Evolutionary conservation across 2,329 filamentous ascomycete genomes (phyloP).

Genomic region (Talaromyces sp.): DNA sequence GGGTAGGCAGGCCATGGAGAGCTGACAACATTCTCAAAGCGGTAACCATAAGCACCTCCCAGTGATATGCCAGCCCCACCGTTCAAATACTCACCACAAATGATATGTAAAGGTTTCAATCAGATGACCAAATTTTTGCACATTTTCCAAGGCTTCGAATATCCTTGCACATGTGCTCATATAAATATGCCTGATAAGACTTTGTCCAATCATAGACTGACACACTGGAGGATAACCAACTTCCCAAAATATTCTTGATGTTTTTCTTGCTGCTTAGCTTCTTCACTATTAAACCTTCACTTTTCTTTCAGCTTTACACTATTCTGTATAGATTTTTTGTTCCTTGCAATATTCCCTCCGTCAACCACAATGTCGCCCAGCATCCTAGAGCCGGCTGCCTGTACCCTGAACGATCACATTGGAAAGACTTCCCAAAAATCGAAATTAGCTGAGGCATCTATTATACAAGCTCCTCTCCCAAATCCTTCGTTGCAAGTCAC

Average conservation of each 20-base stretch:
- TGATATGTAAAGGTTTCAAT: neutral
- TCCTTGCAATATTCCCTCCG: neutral
- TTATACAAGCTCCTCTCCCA: slow-evolving; percentile 14
- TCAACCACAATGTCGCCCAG: neutral
- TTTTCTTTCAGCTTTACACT: neutral
- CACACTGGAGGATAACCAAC: neutral
- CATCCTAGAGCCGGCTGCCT: neutral
- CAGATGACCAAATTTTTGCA: neutral
- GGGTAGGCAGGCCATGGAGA: neutral
- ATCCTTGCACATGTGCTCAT: neutral
- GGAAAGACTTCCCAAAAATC: neutral
- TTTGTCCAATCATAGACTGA: neutral
- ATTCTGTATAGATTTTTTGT: neutral
- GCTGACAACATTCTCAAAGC: neutral
- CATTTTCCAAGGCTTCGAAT: neutral
- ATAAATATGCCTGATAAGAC: neutral
- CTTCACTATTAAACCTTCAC: neutral
- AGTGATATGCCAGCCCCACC: neutral
- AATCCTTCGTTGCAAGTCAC: slow-evolving; percentile 61
- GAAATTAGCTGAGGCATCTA: neutral
- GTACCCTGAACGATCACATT: neutral
- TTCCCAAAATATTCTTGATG: neutral
- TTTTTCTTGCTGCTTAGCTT: neutral
- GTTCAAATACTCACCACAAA: neutral
- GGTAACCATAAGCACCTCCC: neutral